Evolutionary conservation across 805 yeast species (phyloP), one percentile per base, ranked within the genome.

Genomic region (Saturnispora zaruensis): DNA sequence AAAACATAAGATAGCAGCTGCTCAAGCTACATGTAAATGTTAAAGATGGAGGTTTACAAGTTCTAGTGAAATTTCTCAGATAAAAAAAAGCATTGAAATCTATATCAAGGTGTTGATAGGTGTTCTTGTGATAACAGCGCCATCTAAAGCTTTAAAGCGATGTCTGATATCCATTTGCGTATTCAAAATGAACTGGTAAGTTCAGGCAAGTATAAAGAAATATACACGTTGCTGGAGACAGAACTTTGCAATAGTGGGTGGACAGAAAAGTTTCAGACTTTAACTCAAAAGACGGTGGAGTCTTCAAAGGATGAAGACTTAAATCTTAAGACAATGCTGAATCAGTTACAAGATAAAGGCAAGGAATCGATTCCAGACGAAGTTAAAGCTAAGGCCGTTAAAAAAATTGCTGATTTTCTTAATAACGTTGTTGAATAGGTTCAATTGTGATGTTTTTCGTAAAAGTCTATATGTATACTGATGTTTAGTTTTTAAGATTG

Each of bases 201-300:
- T 28, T 77, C 87, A 26, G 96, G 96, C 0, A 85, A 83, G 66
- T 88, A 88, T 65, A 91, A 85, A 53, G 73, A 75, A 73, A 83
- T 87, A 49, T 81, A 84, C 45, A 75, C 77, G 46, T 71, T 75
- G 44, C 67, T 90, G 51, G 79, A 79, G 57, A 73, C 81, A 49
- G 78, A 77, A 59, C 73, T 90, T 9, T 75, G 80, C 47, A 84
- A 85, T 60, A 75, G 83, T 1, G 96, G 96, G 5, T 90, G 97
- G 97, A 79, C 78, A 53, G 95, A 87, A 57, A 74, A 82, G 49
- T 81, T 90, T 25, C 73, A 78, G 43, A 75, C 74, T 37, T 57
- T 84, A 40, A 84, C 95, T 3, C 64, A 65, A 44, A 60, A 53
- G 52, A 76, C 66, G 63, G 75, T 75, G 60, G 52, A 51, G 37